Evolutionary conservation across 495 filamentous ascomycete genomes (phyloP), one percentile per base, ranked within the genome.

Genomic region (Daldinia concentrica): DNA sequence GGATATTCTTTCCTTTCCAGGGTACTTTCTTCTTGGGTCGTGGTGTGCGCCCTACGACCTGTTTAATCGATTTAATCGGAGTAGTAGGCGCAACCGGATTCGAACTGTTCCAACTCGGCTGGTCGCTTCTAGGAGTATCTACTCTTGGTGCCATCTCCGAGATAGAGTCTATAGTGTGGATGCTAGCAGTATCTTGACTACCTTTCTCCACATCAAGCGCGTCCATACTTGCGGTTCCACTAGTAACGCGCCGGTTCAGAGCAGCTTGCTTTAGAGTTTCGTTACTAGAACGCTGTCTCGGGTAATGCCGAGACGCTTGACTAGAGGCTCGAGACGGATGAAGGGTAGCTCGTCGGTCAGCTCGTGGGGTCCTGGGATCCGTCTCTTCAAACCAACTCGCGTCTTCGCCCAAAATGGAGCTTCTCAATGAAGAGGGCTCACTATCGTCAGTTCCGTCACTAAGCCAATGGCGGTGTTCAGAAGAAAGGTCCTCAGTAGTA

Each of bases 1-100:
- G 73, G 39, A 93, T 91, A 62, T 85, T 89, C 76, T 93, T 95
- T 48, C 90, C 89, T 64, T 86, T 89, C 90, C 91, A 95, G 17
- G 84, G 85, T 7, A 87, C 73, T 65, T 84, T 87, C 66, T 85
- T 87, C 74, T 83, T 87, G 6, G 85, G 54, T 5, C 82, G 80
- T 6, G 85, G 85, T 12, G 84, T 81, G 6, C 66, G 69, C 17
- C 72, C 73, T 6, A 72, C 43, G 4, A 74, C 69, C n/a, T 66
- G 62, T 63, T 82, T 81, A 17, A 61, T 58, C 15, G 68, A 45
- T 54, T 75, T 80, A 19, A 74, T 70, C 2, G 81, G 82, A 12
- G 82, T 83, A 30, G 65, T 22, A 51, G 78, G 77, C 37, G 73
- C 69, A 57, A 76, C 74, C 15, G 66, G 50, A 27, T 73, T 34